These are phyloP conservation scores for Delphinella strobiligena DNA, from an alignment of 2,329 filamentous ascomycete species.

Conservation along the genomic window DNA sequence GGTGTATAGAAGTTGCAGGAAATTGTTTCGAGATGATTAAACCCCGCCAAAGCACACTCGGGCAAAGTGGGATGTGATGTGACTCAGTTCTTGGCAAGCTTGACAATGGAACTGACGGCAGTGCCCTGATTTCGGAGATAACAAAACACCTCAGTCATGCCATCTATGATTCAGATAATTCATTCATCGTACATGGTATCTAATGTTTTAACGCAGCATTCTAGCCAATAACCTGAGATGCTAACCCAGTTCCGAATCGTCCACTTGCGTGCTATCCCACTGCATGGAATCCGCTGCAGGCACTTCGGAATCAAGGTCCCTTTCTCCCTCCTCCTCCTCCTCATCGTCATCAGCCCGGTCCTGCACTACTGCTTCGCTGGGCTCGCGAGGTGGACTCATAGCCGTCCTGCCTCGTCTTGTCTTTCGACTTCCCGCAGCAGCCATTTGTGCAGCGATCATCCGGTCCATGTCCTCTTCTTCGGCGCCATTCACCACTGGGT, in stretches of 20 bases:
- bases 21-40: slow-evolving; percentile 4
- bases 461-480: slow-evolving; percentile 18
- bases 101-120: too few species aligned
- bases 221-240: not conserved
- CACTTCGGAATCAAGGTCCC: not conserved
- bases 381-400: not conserved
- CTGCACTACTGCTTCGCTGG: not conserved
- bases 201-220: not conserved
- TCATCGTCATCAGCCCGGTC: not conserved
- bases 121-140: too few species aligned
- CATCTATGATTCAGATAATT: too few species aligned
- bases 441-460: not conserved
- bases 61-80: not conserved
- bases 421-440: not conserved
- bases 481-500: slow-evolving; percentile 35
- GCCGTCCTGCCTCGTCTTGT: not conserved
- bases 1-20: too few species aligned
- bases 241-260: not conserved
- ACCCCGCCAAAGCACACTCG: not conserved
- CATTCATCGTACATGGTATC: too few species aligned
- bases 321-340: not conserved
- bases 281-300: not conserved
- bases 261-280: not conserved
- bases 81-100: not conserved
- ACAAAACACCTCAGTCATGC: too few species aligned